Evolutionary conservation across 192 early-diverging fungal genomes (phyloP).

Genomic region (Cladochytrium replicatum): DNA sequence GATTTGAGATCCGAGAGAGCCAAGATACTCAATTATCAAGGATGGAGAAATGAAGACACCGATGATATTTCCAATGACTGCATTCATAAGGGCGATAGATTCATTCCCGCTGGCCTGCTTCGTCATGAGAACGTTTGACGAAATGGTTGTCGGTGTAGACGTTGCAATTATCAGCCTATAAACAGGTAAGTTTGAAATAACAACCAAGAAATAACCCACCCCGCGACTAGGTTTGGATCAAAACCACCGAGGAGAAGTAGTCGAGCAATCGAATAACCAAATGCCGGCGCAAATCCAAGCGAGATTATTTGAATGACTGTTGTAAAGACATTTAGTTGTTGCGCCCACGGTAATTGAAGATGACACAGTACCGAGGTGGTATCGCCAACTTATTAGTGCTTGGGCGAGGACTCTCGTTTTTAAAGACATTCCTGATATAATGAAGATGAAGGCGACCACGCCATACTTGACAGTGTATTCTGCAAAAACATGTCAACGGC

Average conservation of each 20-base stretch:
- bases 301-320: slow-evolving; percentile 48
- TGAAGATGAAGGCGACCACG: slow-evolving; percentile 51
- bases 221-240: slow-evolving; percentile 44
- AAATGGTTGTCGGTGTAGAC: slow-evolving; percentile 60
- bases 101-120: slow-evolving; percentile 57
- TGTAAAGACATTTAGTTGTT: not conserved
- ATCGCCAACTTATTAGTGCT: slow-evolving; percentile 41
- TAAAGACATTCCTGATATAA: slow-evolving; percentile 51
- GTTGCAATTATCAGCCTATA: slow-evolving; percentile 46
- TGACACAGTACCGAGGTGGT: slow-evolving; percentile 35
- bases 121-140: slow-evolving; percentile 72
- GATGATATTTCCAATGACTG: slow-evolving; percentile 59
- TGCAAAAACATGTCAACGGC: slow-evolving; percentile 28
- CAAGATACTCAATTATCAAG: slow-evolving; percentile 38
- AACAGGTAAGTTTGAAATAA: not conserved
- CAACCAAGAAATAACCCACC: slow-evolving; percentile 9
- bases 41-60: slow-evolving; percentile 51
- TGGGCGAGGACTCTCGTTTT: slow-evolving; percentile 45
- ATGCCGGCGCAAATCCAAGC: slow-evolving; percentile 46
- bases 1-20: slow-evolving; percentile 8
- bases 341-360: not conserved
- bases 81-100: slow-evolving; percentile 53
- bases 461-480: slow-evolving; percentile 63
- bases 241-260: slow-evolving; percentile 40
- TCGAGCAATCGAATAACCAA: slow-evolving; percentile 46